Base-by-base conservation (phyloP, 768 basidiomycete species). In the Mrakia gelida region DNA sequence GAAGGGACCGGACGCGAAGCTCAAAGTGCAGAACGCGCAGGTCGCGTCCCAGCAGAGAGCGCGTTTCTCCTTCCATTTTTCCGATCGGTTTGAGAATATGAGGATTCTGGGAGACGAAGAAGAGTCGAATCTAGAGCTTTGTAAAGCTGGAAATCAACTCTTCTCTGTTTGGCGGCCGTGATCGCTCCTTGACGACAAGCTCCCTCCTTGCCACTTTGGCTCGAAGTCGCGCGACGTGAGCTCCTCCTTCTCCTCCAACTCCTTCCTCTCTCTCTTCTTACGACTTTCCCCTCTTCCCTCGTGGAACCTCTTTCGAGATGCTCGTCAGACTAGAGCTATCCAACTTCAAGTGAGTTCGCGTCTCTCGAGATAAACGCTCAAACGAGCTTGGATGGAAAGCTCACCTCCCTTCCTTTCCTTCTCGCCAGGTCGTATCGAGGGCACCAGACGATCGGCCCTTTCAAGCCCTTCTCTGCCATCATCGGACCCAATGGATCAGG, bases 401-500 rank as follows among this genome's bases (percentile, higher is more conserved):
- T 59, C 6, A 38, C 65, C 32, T 8, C 9, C 9, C 65, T 11
- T n/a, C 43, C 75, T 75, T 28, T 13, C 21, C 43, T 28, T 59
- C 13, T 49, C 13, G 32, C 8, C 88, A 99, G 98, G 86, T 97
- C 94, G 0, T 99, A 98, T 83, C 88, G 93, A 88, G 86, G 86
- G 2, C 91, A 92, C 83, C 92, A 94, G 84, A 88, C 89, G 41
- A 93, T 95, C 70, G 95, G 94, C 0, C 94, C 94, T 1, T 95
- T 95, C 86, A 81, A 83, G 9, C 81, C 91, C 82, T 99, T 99
- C 85, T 95, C 96, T 0, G 96, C 94, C 16, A 88, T 98, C 75
- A 98, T 99, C 81, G 97, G 97, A 30, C 96, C 97, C 52, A 98
- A 99, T 91, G 96, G 97, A 77, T 94, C 96, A 0, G 97, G 97